These are phyloP conservation scores for Phoma sp. DNA, from an alignment of 2,329 filamentous ascomycete species.

Conservation along the genomic window DNA sequence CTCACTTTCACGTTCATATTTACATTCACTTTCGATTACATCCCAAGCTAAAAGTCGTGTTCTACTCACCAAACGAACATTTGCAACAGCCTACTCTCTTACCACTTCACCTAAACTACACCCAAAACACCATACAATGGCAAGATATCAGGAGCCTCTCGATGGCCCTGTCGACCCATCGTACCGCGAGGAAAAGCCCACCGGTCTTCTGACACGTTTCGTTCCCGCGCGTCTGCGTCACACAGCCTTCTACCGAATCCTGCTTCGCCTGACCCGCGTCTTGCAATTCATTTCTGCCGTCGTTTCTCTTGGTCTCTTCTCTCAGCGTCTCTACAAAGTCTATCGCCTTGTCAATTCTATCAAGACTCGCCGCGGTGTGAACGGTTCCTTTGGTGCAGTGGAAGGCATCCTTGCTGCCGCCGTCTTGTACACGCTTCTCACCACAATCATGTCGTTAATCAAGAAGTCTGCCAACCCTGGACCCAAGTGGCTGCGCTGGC, in stretches of 20 bases:
- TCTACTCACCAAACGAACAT: not conserved
- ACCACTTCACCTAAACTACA: not conserved
- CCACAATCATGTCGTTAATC: conserved; percentile 44
- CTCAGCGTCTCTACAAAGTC: conserved; percentile 50
- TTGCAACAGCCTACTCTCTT: not conserved
- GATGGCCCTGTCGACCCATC: conserved; percentile 19
- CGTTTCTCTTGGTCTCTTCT: conserved; percentile 54
- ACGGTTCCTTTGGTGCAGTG: conserved; percentile 48
- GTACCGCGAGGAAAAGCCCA: conserved; percentile 26
- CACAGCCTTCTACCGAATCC: conserved; percentile 29
- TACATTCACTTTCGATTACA: not conserved
- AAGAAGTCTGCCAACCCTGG: conserved; percentile 41
- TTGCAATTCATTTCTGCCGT: conserved; percentile 55
- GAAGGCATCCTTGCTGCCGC: conserved; percentile 56
- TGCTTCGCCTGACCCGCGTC: conserved; percentile 49
- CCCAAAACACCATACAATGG: conserved; percentile 10
- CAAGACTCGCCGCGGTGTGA: conserved; percentile 36
- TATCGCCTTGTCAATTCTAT: conserved; percentile 47
- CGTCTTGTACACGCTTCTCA: conserved; percentile 52
- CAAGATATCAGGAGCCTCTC: conserved; percentile 15
- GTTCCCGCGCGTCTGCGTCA: conserved; percentile 34
- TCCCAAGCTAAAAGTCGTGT: not conserved
- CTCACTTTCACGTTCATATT: not conserved
- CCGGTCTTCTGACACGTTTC: conserved; percentile 41
- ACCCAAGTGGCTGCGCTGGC: conserved; percentile 46